A percentile compares a stretch with the other conserved stretches of the same genome.
phyloP scores from a whole-genome alignment of 148 eudicot genomes.

The Bassia scoparia region DNA sequence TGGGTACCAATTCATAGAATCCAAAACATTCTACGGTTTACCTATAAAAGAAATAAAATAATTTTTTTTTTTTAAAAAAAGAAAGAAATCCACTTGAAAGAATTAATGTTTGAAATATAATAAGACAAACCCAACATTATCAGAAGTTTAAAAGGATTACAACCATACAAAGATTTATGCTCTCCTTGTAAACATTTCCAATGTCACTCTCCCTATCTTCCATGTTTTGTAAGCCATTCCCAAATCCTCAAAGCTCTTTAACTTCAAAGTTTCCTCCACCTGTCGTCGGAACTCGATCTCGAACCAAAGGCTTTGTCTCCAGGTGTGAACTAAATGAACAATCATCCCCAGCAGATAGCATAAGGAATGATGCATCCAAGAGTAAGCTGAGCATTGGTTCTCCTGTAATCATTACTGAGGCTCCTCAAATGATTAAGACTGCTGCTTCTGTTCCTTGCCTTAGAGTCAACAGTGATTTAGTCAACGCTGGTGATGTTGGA shows the following conservation, averaged over 20 bases:
- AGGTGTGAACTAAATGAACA: constrained; percentile 15
- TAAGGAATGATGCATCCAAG: constrained; percentile 10
- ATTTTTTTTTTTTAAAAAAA: no score
- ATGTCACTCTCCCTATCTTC: constrained; percentile 32
- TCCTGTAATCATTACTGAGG: constrained; percentile 62
- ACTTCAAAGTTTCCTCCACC: background rate
- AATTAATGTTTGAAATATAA: no score
- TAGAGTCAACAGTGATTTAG: constrained; percentile 56
- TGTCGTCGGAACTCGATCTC: background rate
- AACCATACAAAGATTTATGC: constrained; percentile 14
- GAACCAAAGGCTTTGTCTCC: background rate
- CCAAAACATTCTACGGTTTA: no score
- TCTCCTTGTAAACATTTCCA: background rate
- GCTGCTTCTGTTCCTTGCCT: constrained; percentile 93
- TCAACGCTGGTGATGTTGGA: constrained; percentile 92
- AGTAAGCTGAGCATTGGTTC: constrained; percentile 73
- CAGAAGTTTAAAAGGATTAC: background rate
- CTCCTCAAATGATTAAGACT: constrained; percentile 75
- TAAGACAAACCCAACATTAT: background rate
- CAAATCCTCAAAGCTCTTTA: background rate
- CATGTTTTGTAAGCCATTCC: constrained; percentile 21
- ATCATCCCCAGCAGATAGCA: background rate
- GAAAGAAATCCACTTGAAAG: no score
- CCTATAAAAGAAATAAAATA: no score
- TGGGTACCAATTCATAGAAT: no score